Evolutionary conservation across 108 stramenopile genomes (phyloP), one percentile per base, ranked within the genome.

Genomic region (Skeletonema menzelii): DNA sequence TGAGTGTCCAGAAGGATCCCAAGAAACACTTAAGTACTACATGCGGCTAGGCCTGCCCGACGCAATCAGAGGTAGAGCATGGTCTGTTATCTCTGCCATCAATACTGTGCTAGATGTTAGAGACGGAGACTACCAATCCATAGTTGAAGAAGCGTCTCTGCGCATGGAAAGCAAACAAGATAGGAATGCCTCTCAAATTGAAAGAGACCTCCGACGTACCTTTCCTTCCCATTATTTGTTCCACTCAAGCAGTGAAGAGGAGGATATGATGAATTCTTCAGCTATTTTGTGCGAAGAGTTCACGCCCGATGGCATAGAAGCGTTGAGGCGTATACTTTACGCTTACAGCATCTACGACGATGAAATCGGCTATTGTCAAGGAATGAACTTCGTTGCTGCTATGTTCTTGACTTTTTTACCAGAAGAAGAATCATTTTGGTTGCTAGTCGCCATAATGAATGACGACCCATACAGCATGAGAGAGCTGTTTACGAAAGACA

Each of bases 321-420:
- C 77, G 12, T 68, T 94, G 47, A 72, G 88, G 15, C 73, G 90
- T n/a, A 86, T 91, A 2, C 69, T 93, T 14, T 57, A 83, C 15
- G 87, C 89, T 7, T 93, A 93, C 63, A 86, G 88, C 56, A 61
- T 86, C 20, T 80, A 88, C 47, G 96, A 97, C 62, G 69, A 59
- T n/a, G 88, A 91, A 71, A 82, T 94, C n/a, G 91, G 94, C 4
- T 97, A 97, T 71, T 97, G 96, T 65, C 96, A 97, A 53, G 96
- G 96, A 40, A 92, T 97, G 92, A 90, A 89, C 46, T 97, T 94
- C 73, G 80, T 97, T 27, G 91, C 89, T 8, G 96, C 86, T 14
- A 85, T 92, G 85, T 87, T 91, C 28, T 62, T 94, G 32, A 87
- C 88, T 2, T 75, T 86, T 14, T 75, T 89, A 76, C 64, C 67